Base-by-base conservation (phyloP, 129 eudicot genomes). In the Chrysanthemum lavandulifolium region DNA sequence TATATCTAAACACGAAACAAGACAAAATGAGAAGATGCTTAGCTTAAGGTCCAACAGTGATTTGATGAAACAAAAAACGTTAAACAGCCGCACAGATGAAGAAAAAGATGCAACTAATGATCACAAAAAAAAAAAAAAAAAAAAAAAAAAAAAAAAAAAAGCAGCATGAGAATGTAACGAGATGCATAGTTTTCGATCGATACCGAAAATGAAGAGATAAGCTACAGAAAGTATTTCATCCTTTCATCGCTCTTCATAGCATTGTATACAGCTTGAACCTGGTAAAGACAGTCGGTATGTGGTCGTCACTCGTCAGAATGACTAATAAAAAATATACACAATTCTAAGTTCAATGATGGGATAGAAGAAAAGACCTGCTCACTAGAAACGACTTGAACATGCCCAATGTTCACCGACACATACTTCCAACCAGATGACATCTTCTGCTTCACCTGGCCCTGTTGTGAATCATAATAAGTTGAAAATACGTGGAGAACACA, bases 261-360 rank as follows among this genome's bases (percentile, higher is more conserved):
- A 56, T 87, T 90, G 84, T 94, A 94, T 68, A 94, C 97, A 43
- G 98, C 97, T 84, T 94, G 98, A 66, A 94, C 98, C 98, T 92
- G 91, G 33, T 79, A 70, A 61, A 29, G 10, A 29, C n/a, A 5
- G 67, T 40, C 3, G 10, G 13, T 2, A 13, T 25, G 73, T 11
- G 19, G 36, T 43, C 71, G 18, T 43, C 19, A 66, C 18, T 43
- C 71, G 18, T 43, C 19, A 66, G 14, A 7, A 65, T 6, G 7
- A 61, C 66, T 23, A 29, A 12, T 10, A 21, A 56, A 56, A 5
- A 27, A 0, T 5, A 60, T 3, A 7, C 13, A 29, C 67, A 29
- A 61, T 31, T 29, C 14, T n/a, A 61, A 69, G 81, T 33, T 76
- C 49, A 61, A 68, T 12, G 51, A 72, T 47, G 65, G 36, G 69